Evolutionary conservation across 192 early-diverging fungal genomes (phyloP).

Genomic region (Backusella luteola): DNA sequence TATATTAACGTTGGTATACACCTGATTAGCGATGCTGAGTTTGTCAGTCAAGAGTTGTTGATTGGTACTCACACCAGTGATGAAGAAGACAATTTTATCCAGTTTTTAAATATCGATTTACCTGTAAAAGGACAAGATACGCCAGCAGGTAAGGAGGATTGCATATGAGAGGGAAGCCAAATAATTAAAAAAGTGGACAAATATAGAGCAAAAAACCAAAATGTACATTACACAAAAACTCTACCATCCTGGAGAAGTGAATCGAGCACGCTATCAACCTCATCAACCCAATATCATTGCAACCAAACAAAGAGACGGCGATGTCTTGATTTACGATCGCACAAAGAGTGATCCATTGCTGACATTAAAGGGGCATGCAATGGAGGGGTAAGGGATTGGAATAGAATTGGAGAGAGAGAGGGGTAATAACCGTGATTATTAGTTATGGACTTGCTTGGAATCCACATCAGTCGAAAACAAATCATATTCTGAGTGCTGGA

Average conservation of each 20-base stretch:
- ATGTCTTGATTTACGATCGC: conserved; percentile 94
- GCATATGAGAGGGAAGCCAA: background rate
- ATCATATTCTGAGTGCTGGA: conserved; percentile 84
- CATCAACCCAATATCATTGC: conserved; percentile 93
- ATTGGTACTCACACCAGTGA: conserved; percentile 97
- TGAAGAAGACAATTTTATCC: conserved; percentile 91
- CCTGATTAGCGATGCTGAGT: conserved; percentile 72
- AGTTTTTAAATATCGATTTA: conserved; percentile 82
- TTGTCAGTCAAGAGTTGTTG: conserved; percentile 83
- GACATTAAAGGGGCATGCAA: conserved; percentile 80
- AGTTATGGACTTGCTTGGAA: conserved; percentile 95
- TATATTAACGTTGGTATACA: background rate
- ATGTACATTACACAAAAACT: conserved; percentile 90
- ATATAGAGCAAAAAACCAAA: conserved; percentile 52
- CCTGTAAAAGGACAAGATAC: conserved; percentile 64
- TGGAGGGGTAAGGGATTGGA: conserved; percentile 75
- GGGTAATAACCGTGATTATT: background rate
- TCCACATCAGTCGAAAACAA: conserved; percentile 57
- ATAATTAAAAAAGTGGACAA: conserved; percentile 1
- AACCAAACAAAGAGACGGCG: conserved; percentile 86
- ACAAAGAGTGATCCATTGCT: conserved; percentile 78
- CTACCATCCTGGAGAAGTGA: conserved; percentile 95
- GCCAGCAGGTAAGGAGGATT: conserved; percentile 51
- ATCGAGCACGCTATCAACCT: conserved; percentile 96
- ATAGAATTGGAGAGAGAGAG: background rate